A percentile compares a stretch with the other conserved stretches of the same genome.
Evolutionary conservation across 768 basidiomycete genomes (phyloP).

Genomic region (Mycena epipterygia): DNA sequence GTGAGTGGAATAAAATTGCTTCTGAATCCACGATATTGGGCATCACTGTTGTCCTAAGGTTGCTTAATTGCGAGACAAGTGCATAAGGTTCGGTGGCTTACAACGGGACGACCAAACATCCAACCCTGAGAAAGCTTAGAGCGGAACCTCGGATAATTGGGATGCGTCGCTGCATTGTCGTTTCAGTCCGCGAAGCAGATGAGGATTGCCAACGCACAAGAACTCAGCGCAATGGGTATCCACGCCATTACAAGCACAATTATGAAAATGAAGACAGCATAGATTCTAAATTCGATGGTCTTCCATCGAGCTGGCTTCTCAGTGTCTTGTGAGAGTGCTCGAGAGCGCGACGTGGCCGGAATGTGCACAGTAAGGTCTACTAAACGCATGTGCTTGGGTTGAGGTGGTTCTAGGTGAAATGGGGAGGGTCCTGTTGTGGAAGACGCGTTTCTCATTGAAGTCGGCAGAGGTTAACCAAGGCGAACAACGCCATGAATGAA

Average conservation of each 20-base stretch:
- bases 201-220: conserved; percentile 67
- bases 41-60: conserved; percentile 90
- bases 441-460: conserved; percentile 23
- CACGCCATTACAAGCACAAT: conserved; percentile 83
- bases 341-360: conserved; percentile 54
- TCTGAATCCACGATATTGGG: conserved; percentile 92
- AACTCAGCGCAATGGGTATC: conserved; percentile 81
- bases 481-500: too few relatives aligned
- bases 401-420: conserved; percentile 29
- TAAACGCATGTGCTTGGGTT: conserved; percentile 45
- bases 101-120: conserved; percentile 84
- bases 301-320: conserved; percentile 75
- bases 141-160: conserved; percentile 77
- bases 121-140: conserved; percentile 78
- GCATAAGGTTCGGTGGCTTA: conserved; percentile 56
- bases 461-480: neutral
- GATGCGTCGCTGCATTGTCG: conserved; percentile 69
- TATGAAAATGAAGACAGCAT: conserved; percentile 70
- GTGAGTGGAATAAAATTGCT: conserved; percentile 79
- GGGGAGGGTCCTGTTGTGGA: conserved; percentile 6
- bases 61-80: conserved; percentile 18
- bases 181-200: conserved; percentile 21
- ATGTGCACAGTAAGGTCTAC: conserved; percentile 68
- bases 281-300: conserved; percentile 85
- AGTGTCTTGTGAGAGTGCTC: conserved; percentile 36